Percentiles rank a stretch among this genome's conserved stretches.
These are phyloP conservation scores for Cutaneotrichosporon cavernicola DNA, from an alignment of 1,284 basidiomycete species.

Conservation along the genomic window DNA sequence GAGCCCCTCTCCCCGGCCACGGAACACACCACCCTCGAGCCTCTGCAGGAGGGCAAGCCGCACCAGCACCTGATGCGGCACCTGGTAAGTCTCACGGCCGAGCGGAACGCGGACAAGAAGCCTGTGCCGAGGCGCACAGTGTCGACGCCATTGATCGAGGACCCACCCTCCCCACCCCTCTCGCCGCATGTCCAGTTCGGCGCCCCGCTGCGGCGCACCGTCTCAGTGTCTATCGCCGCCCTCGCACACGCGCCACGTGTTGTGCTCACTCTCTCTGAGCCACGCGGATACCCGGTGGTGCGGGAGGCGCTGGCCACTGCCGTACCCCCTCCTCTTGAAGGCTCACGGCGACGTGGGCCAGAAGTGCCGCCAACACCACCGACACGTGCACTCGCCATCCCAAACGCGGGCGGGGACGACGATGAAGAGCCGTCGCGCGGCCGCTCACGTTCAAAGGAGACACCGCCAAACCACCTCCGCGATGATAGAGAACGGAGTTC, in stretches of 20 bases:
- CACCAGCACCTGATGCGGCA: constrained; percentile 6
- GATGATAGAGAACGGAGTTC: constrained; percentile 2
- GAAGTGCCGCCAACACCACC: constrained; percentile 11
- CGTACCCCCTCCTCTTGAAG: constrained; percentile 5
- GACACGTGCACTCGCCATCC: constrained; percentile 19
- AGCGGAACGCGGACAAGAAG: background rate
- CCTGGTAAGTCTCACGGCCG: background rate
- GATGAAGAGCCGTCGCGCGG: constrained; percentile 36
- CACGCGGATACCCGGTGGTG: constrained; percentile 31
- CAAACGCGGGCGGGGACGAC: constrained; percentile 2
- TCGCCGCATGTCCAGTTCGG: background rate
- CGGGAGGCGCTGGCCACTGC: constrained; percentile 29
- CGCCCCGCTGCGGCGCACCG: constrained; percentile 3
- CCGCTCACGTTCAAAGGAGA: constrained; percentile 36
- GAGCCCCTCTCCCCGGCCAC: background rate
- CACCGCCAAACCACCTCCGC: background rate
- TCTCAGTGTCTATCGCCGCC: background rate
- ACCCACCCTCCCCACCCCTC: background rate
- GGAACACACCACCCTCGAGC: constrained; percentile 3
- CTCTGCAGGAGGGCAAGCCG: background rate
- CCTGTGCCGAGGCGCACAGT: background rate
- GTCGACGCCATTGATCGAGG: background rate
- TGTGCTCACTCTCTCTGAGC: constrained; percentile 33
- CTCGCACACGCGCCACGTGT: constrained; percentile 19
- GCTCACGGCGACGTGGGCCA: background rate